Conservation (phyloP, 306 rosid genomes). For the Vicia sativa region DNA sequence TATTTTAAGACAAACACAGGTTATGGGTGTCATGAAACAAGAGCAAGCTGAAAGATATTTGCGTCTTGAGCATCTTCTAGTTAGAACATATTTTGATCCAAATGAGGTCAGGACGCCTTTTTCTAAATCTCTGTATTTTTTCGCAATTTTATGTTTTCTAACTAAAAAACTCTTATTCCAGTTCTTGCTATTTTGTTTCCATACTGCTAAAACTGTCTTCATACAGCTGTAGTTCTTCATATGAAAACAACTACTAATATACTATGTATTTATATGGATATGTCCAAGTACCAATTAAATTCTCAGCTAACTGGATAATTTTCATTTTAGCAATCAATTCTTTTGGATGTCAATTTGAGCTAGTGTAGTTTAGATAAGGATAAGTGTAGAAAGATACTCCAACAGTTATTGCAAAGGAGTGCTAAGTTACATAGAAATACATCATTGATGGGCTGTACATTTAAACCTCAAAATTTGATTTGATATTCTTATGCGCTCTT, state of each 20-base stretch:
- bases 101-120: slow-evolving; percentile 66
- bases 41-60: slow-evolving; percentile 98
- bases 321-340: neutral
- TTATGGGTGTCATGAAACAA: slow-evolving; percentile 99
- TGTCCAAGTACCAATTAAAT: neutral
- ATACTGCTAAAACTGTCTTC: neutral
- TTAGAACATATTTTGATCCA: slow-evolving; percentile 95
- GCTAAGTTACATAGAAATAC: too few species aligned
- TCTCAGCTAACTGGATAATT: neutral
- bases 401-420: neutral
- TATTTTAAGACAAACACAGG: slow-evolving; percentile 93
- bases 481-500: neutral
- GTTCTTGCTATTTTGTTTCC: slow-evolving; percentile 24
- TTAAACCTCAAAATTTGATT: neutral
- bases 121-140: slow-evolving; percentile 20
- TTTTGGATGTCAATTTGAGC: neutral
- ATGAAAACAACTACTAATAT: neutral
- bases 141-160: slow-evolving; percentile 14
- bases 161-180: slow-evolving; percentile 9
- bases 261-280: neutral
- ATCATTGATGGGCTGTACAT: too few species aligned
- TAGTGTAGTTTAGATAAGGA: neutral
- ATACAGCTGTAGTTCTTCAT: neutral
- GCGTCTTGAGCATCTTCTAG: slow-evolving; percentile 98
- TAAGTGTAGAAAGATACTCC: neutral